Percentiles rank a stretch among this genome's conserved stretches.
Conservation (phyloP, 164 flowering plant genomes). For the Liquidambar formosana region DNA sequence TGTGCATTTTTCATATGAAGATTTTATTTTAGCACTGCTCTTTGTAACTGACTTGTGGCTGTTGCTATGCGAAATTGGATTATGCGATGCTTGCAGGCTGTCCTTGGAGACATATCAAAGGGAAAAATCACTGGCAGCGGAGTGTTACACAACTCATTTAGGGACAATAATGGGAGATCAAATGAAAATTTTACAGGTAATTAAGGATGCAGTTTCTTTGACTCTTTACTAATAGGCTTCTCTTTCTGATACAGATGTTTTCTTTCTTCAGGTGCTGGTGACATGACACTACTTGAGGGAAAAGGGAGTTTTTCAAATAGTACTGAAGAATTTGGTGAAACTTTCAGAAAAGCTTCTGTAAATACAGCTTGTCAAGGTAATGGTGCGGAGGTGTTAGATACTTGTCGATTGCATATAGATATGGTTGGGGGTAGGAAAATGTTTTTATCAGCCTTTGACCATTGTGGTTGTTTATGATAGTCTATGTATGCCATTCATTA, state of each 20-base stretch:
- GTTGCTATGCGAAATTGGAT: not conserved
- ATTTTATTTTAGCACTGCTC: not conserved
- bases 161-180: constrained; percentile 30
- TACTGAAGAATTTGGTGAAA: constrained; percentile 2
- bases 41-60: not conserved
- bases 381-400: not conserved
- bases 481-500: no score
- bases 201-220: not conserved
- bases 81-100: constrained; percentile 37
- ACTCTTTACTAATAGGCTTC: no score
- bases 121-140: constrained; percentile 67
- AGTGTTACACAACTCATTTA: constrained; percentile 38
- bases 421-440: not conserved
- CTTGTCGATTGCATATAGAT: not conserved
- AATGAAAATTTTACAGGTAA: constrained; percentile 44
- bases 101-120: constrained; percentile 60
- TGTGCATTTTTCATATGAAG: no score
- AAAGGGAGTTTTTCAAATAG: not conserved
- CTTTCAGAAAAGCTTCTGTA: not conserved
- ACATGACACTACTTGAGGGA: not conserved
- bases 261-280: not conserved
- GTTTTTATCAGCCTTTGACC: not conserved
- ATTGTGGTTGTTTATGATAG: no score
- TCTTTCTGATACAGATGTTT: no score
- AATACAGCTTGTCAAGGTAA: not conserved